Conservation (phyloP, 75 land plant genomes). For the Ceratopteris richardii region DNA sequence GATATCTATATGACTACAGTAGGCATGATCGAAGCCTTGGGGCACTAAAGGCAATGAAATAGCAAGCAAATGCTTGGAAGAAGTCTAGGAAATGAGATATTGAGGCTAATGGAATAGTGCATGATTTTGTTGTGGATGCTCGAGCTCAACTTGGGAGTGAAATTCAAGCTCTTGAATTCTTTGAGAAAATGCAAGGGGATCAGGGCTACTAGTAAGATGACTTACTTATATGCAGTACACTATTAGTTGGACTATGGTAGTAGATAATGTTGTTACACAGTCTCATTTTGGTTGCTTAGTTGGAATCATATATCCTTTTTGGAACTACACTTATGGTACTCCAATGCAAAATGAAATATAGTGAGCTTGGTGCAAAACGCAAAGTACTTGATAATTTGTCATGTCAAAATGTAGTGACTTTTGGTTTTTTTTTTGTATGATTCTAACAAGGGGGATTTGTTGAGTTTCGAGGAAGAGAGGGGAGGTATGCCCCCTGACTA, state of each 20-base stretch:
- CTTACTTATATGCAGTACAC: neutral
- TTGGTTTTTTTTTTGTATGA: too few relatives aligned
- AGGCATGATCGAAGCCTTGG: too few relatives aligned
- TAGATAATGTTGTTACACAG: conserved; percentile 2
- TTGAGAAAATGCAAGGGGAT: neutral
- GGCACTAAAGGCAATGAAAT: too few relatives aligned
- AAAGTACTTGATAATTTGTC: neutral
- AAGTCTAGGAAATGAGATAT: too few relatives aligned
- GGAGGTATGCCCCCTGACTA: too few relatives aligned
- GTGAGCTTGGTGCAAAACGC: neutral
- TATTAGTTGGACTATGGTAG: conserved; percentile 1
- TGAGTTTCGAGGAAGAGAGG: too few relatives aligned
- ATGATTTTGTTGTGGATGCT: conserved; percentile 32
- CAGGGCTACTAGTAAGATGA: neutral
- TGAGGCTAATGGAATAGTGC: too few relatives aligned
- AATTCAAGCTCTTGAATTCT: conserved; percentile 4
- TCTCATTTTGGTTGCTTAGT: conserved; percentile 1
- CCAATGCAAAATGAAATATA: neutral
- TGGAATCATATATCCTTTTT: conserved; percentile 10
- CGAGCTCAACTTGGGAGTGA: conserved; percentile 20
- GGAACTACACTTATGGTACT: conserved; percentile 8
- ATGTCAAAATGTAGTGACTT: neutral
- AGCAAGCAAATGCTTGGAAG: too few relatives aligned
- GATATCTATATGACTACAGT: too few relatives aligned
- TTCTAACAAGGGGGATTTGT: too few relatives aligned